Percentiles rank a stretch among this genome's conserved stretches.
phyloP scores from a whole-genome alignment of 2,329 filamentous ascomycete genomes.

The Curvularia verruculosa region DNA sequence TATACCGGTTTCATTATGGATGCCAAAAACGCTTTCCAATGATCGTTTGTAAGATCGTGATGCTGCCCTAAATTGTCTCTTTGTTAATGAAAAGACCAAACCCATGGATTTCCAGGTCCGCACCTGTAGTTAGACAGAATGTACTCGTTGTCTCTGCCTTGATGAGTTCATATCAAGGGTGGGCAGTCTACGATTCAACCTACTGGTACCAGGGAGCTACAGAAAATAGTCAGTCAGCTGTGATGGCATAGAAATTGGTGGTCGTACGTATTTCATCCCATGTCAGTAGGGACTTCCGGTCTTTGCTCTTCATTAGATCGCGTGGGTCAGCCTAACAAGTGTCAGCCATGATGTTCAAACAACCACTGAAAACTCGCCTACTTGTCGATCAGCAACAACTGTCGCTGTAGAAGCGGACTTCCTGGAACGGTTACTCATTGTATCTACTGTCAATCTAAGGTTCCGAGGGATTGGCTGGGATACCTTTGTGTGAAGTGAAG shows the following conservation, averaged over 20 bases:
- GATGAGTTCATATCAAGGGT: neutral
- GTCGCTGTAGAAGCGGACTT: neutral
- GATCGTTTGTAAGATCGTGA: neutral
- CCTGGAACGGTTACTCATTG: neutral
- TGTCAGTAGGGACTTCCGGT: neutral
- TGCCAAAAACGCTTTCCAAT: neutral
- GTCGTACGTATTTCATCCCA: conserved; percentile 5
- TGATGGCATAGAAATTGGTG: neutral
- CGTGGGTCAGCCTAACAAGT: neutral
- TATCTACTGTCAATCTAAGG: neutral
- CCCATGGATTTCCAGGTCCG: too few relatives aligned
- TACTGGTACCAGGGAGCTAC: conserved; percentile 9
- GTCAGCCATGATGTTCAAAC: neutral
- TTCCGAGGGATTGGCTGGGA: neutral
- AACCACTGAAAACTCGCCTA: neutral
- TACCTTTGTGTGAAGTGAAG: neutral
- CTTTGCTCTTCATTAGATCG: neutral
- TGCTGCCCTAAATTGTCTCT: neutral
- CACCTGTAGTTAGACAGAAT: conserved; percentile 3
- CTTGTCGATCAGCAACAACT: neutral
- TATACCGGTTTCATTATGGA: conserved; percentile 8
- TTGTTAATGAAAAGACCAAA: neutral
- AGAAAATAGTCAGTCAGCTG: neutral
- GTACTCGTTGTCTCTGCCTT: conserved; percentile 3
- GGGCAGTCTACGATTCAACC: neutral